Conservation (phyloP, 352 stramenopile genomes). For the Thraustochytrium striatum region DNA sequence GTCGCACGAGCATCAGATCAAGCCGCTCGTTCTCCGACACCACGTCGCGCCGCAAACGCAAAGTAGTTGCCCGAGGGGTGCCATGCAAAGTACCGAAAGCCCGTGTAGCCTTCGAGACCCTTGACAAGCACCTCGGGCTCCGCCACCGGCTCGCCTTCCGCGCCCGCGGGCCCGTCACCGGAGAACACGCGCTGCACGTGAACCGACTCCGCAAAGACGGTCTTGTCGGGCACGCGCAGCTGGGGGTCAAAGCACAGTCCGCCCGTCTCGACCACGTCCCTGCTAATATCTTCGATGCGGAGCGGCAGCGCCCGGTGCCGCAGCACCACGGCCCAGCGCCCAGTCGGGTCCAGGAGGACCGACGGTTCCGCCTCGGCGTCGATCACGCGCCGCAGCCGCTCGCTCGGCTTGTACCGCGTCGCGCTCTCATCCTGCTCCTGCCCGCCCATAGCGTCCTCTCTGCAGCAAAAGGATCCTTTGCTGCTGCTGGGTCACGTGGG, state of each 20-base stretch:
- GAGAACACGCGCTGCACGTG: not conserved
- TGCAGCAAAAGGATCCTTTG: too few relatives aligned
- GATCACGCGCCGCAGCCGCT: constrained; percentile 31
- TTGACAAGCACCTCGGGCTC: not conserved
- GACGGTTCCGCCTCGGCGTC: constrained; percentile 12
- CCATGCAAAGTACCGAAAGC: constrained; percentile 38
- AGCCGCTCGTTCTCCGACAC: constrained; percentile 6
- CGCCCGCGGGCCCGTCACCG: not conserved
- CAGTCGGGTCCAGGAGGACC: constrained; percentile 8
- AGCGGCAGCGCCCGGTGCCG: not conserved
- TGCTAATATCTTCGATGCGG: not conserved
- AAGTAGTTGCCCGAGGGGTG: not conserved
- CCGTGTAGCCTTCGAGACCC: not conserved
- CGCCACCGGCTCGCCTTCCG: not conserved
- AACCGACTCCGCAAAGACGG: constrained; percentile 8
- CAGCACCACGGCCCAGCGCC: constrained; percentile 2
- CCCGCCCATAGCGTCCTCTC: too few relatives aligned
- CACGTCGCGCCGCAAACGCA: not conserved
- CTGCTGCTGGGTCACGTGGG: too few relatives aligned
- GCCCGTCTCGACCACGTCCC: constrained; percentile 5
- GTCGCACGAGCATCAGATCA: not conserved
- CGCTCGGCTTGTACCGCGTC: not conserved
- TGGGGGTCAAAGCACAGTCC: constrained; percentile 33
- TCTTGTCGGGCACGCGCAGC: constrained; percentile 6
- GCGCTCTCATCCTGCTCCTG: too few relatives aligned